phyloP scores from a whole-genome alignment of 805 yeast genomes.

The Metschnikowia lochheadii region DNA sequence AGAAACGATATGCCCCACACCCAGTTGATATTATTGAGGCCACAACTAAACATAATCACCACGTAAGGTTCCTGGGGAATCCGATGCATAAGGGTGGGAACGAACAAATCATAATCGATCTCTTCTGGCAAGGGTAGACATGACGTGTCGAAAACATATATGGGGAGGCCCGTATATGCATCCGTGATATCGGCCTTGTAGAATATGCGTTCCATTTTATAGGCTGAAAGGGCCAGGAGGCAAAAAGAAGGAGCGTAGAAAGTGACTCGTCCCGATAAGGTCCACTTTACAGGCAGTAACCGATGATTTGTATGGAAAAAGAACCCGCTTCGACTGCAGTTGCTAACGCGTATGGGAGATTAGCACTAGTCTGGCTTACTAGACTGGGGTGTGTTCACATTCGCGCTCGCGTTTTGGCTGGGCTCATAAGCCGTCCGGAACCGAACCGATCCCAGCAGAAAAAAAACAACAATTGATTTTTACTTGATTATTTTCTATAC shows the following conservation, averaged over 20 bases:
- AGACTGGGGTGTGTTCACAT: background rate
- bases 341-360: background rate
- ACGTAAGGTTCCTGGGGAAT: constrained; percentile 65
- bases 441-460: background rate
- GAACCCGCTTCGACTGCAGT: background rate
- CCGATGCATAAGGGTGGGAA: constrained; percentile 49
- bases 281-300: background rate
- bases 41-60: constrained; percentile 76
- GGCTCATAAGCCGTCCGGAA: background rate
- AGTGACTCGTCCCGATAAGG: background rate
- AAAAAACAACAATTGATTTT: too few species aligned
- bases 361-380: background rate
- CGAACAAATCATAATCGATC: constrained; percentile 45
- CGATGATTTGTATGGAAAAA: background rate
- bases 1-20: constrained; percentile 59
- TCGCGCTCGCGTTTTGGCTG: background rate
- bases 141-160: constrained; percentile 80
- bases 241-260: background rate
- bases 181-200: constrained; percentile 60
- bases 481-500: background rate
- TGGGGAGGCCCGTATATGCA: constrained; percentile 58
- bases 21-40: constrained; percentile 65
- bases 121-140: constrained; percentile 61
- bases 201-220: constrained; percentile 42
- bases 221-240: background rate